Evolutionary conservation across 345 rosid species (phyloP), one percentile per base, ranked within the genome.

Genomic region (Eucalyptus decipiens): DNA sequence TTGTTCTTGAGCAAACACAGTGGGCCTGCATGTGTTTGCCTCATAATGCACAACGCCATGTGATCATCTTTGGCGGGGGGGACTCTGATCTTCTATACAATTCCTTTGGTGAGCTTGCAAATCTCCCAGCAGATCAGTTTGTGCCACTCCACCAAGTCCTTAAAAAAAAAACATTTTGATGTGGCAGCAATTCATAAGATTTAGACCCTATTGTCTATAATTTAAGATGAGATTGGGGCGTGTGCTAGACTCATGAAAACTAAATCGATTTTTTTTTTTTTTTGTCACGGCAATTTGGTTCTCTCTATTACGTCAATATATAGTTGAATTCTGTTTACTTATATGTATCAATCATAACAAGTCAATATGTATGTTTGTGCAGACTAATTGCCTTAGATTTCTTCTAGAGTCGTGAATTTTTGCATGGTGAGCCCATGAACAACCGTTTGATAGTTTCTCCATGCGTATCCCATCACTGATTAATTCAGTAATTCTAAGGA

Each of bases 21-120:
- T 93, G 91, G 99, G 95, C 97, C 97, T 93, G 90, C 85, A 80
- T 94, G 95, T 94, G 95, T 90, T 93, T 89, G 93, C 92, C 95
- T 93, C 91, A 86, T 91, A 92, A 90, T 97, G 93, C 91, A 87
- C 95, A 54, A 62, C 51, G 47, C 67, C 97, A 95, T 94, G 97
- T 96, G 98, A 93, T 93, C 90, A 86, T 86, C 89, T 89, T 87
- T 91, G 85, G 85, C 47, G 47, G 47, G 67, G 72, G 72, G 85
- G 47, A 23, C 85, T 76, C 85, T 2, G 72, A 88, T 91, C 92
- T 85, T 88, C 92, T 90, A 42, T 76, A 37, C 26, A 76, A 40
- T 76, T 76, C 85, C 30, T 37, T 23, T 11, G 85, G 47, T 76
- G 85, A 76, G 85, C 47, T 76, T 76, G 85, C 85, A 37, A 40